phyloP scores from a whole-genome alignment of 1,284 basidiomycete genomes.

The Waitea zeae region DNA sequence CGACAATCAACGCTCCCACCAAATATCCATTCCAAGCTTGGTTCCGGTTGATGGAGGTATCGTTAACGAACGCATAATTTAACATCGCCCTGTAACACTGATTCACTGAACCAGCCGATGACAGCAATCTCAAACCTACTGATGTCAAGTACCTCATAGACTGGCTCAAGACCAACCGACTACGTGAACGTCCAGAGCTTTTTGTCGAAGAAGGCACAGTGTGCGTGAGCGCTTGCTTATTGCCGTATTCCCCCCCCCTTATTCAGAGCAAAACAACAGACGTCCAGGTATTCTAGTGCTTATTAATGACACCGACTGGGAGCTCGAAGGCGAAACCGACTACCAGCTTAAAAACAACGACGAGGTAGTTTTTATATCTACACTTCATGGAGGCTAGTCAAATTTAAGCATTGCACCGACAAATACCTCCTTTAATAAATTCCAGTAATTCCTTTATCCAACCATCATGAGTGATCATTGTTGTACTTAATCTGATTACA shows the following conservation, averaged over 20 bases:
- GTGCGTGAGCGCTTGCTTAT: conserved; percentile 30
- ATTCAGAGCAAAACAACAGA: conserved; percentile 20
- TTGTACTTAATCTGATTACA: too few species aligned
- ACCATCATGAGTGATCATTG: too few species aligned
- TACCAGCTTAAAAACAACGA: conserved; percentile 72
- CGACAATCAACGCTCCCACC: conserved; percentile 46
- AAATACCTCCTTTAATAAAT: too few species aligned
- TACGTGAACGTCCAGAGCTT: conserved; percentile 77
- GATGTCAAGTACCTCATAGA: conserved; percentile 68
- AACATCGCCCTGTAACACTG: too few species aligned
- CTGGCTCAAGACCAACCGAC: conserved; percentile 62
- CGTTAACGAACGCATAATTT: conserved; percentile 8
- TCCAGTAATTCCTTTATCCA: too few species aligned
- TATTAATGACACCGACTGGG: conserved; percentile 97
- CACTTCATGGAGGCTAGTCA: conserved; percentile 89
- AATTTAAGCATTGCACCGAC: too few species aligned
- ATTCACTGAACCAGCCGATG: too few species aligned
- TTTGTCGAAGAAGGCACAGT: conserved; percentile 82
- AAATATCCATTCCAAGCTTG: conserved; percentile 34
- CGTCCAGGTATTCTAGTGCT: conserved; percentile 93
- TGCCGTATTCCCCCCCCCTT: not conserved
- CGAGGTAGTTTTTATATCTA: conserved; percentile 93
- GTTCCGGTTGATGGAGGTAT: conserved; percentile 13
- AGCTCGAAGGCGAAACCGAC: conserved; percentile 87
- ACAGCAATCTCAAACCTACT: conserved; percentile 33